Evolutionary conservation across 225 moss, liverwort and hornwort species (phyloP).

Genomic region (Straminergon stramineum): DNA sequence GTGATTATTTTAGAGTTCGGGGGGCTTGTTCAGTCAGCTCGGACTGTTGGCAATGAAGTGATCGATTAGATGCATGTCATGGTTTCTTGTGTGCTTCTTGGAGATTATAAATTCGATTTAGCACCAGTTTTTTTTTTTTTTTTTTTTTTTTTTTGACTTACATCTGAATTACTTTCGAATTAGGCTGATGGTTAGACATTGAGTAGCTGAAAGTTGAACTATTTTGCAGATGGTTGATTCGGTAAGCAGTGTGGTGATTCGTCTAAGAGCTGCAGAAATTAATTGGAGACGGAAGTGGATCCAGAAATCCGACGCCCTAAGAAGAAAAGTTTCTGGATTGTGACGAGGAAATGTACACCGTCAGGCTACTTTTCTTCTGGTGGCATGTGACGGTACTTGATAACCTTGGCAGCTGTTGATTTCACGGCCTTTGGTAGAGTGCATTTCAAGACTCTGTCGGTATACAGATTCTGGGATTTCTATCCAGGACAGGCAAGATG

Average conservation of each 20-base stretch:
- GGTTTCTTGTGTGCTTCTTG: neutral
- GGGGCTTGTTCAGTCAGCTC: neutral
- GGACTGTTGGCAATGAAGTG: neutral
- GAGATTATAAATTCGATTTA: neutral
- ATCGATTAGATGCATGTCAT: neutral
- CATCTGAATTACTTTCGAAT: neutral
- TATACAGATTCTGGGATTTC: neutral
- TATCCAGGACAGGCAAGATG: slow-evolving; percentile 14
- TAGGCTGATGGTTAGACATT: neutral
- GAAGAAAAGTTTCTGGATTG: neutral
- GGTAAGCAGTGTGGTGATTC: neutral
- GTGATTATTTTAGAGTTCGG: neutral
- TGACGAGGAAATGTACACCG: neutral
- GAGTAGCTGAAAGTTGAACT: neutral
- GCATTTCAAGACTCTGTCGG: neutral
- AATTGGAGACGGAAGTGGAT: slow-evolving; percentile 4
- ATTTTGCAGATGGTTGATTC: neutral
- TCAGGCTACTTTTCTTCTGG: neutral
- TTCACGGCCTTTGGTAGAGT: slow-evolving; percentile 5
- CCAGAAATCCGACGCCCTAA: neutral
- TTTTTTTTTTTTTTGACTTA: neutral
- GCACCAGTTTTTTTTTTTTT: neutral
- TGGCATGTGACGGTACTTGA: neutral
- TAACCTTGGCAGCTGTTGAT: neutral
- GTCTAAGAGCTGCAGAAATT: neutral